Evolutionary conservation across 495 filamentous ascomycete genomes (phyloP).

Genomic region (Mytilinidion resinicola): DNA sequence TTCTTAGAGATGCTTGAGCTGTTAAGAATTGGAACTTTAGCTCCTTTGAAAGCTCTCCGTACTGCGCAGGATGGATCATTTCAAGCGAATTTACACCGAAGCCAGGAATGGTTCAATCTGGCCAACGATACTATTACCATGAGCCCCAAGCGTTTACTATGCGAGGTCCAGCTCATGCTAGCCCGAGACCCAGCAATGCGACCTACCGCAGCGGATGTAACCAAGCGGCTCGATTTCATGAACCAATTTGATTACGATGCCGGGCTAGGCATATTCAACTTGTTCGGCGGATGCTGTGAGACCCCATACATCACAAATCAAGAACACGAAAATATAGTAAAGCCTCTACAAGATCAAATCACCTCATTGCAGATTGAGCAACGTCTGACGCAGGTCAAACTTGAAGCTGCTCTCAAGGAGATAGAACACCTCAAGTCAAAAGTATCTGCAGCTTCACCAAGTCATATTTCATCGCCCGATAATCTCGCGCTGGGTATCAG

Average conservation of each 20-base stretch:
- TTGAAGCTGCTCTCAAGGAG: no score
- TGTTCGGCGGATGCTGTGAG: neutral
- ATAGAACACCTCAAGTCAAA: no score
- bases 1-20: constrained; percentile 12
- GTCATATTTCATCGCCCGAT: no score
- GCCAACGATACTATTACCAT: neutral
- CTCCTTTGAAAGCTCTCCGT: neutral
- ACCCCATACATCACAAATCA: neutral
- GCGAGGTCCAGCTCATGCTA: neutral
- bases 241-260: neutral
- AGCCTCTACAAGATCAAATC: neutral
- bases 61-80: constrained; percentile 10
- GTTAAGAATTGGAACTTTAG: neutral
- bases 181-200: neutral
- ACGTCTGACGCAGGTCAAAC: no score
- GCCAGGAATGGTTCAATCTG: neutral
- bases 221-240: neutral
- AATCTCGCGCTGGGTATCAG: no score
- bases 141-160: neutral
- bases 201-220: neutral
- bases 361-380: neutral
- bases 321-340: neutral
- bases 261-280: no score
- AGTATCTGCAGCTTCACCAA: no score
- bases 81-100: constrained; percentile 10